Conservation (phyloP, 768 basidiomycete species). For the Rhodotorula taiwanensis region DNA sequence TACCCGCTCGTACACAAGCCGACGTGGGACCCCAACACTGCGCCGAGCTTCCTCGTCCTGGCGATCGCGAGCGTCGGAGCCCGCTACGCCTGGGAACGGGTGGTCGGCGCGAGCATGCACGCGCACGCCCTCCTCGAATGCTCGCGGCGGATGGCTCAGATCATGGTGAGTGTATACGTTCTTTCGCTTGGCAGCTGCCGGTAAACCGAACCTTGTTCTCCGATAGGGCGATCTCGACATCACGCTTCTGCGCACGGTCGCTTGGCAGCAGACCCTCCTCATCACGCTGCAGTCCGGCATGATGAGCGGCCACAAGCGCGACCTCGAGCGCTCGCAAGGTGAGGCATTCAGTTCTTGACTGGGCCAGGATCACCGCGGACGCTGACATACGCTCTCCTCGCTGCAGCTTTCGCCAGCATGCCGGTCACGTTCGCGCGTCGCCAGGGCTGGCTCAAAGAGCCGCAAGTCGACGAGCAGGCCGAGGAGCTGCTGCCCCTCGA, state of each 20-base stretch:
- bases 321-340: conserved; percentile 31
- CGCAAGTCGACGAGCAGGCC: conserved; percentile 9
- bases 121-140: conserved; percentile 29
- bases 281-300: conserved; percentile 29
- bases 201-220: background rate
- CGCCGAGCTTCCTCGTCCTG: conserved; percentile 30
- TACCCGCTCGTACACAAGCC: conserved; percentile 31
- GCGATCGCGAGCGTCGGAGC: conserved; percentile 34
- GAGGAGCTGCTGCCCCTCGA: conserved; percentile 21
- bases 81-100: conserved; percentile 25
- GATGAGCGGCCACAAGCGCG: conserved; percentile 35
- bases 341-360: background rate
- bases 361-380: no score
- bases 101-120: conserved; percentile 31
- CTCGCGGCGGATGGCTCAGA: conserved; percentile 24
- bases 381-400: background rate
- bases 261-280: conserved; percentile 30
- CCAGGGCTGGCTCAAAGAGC: conserved; percentile 31
- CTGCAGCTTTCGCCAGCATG: conserved; percentile 23
- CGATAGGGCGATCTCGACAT: conserved; percentile 28
- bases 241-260: conserved; percentile 30
- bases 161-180: conserved; percentile 12
- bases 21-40: conserved; percentile 35
- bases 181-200: no score
- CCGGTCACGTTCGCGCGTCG: conserved; percentile 27